A percentile compares a stretch with the other conserved stretches of the same genome.
Evolutionary conservation across 345 rosid species (phyloP).

Genomic region (Cardamine chenopodiifolia): DNA sequence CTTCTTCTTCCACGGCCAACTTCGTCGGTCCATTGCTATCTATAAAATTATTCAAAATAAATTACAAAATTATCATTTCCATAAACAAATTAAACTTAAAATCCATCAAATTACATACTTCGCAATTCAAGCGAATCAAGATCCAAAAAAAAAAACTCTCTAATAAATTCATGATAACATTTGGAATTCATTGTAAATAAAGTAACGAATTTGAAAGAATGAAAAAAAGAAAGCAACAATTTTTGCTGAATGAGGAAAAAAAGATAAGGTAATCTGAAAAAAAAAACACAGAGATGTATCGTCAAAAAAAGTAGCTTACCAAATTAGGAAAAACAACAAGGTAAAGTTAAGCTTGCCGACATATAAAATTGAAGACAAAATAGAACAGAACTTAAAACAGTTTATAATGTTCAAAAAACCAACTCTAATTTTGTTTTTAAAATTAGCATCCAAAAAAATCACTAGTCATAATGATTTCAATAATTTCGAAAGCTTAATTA

Average conservation of each 20-base stretch:
- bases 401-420: background rate
- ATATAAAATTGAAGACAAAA: conserved; percentile 28
- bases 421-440: background rate
- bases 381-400: background rate
- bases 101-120: too few relatives aligned
- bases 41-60: conserved; percentile 26
- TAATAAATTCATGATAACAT: conserved; percentile 25
- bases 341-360: conserved; percentile 39
- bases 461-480: background rate
- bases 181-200: background rate
- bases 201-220: background rate
- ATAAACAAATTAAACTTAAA: background rate
- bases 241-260: conserved; percentile 26
- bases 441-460: background rate
- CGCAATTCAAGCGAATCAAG: background rate
- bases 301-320: conserved; percentile 34
- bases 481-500: background rate
- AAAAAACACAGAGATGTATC: conserved; percentile 21
- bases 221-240: background rate
- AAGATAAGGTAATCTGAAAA: conserved; percentile 7
- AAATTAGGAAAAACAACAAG: conserved; percentile 35
- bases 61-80: background rate
- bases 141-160: conserved; percentile 1
- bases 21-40: conserved; percentile 71
- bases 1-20: conserved; percentile 97